These are phyloP conservation scores for Hygrophorus pudorinus DNA, from an alignment of 768 basidiomycete genomes.

Conservation along the genomic window DNA sequence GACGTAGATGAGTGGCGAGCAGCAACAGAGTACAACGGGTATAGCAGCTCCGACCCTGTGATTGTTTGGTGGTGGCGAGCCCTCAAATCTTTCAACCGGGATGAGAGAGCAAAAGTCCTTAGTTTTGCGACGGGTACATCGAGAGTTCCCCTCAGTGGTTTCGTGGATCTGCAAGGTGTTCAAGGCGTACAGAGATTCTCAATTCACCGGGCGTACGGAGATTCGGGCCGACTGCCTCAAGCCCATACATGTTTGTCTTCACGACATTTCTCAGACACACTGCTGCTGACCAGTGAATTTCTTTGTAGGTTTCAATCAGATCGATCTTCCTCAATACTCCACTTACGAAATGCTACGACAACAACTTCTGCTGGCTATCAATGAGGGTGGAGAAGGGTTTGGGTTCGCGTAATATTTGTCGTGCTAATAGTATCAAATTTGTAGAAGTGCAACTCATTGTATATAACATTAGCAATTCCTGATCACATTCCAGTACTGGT, in stretches of 20 bases:
- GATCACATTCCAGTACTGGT: too few species aligned
- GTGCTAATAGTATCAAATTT: slow-evolving; percentile 6
- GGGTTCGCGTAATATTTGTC: slow-evolving; percentile 41
- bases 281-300: slow-evolving; percentile 9
- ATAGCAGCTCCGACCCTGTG: slow-evolving; percentile 83
- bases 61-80: slow-evolving; percentile 99
- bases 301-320: slow-evolving; percentile 78
- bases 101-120: slow-evolving; percentile 92
- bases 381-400: slow-evolving; percentile 94
- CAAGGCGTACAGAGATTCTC: slow-evolving; percentile 94
- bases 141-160: slow-evolving; percentile 89
- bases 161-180: slow-evolving; percentile 90
- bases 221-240: slow-evolving; percentile 75
- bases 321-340: slow-evolving; percentile 89
- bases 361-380: slow-evolving; percentile 84
- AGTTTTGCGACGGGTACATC: slow-evolving; percentile 95
- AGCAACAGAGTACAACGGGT: slow-evolving; percentile 86
- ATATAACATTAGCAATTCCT: slow-evolving; percentile 10
- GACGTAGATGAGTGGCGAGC: slow-evolving; percentile 97
- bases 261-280: slow-evolving; percentile 1
- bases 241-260: slow-evolving; percentile 73
- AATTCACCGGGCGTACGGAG: slow-evolving; percentile 88
- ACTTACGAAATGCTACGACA: slow-evolving; percentile 95
- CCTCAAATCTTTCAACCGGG: slow-evolving; percentile 92
- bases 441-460: slow-evolving; percentile 15